These are phyloP conservation scores for Striga asiatica DNA, from an alignment of 257 asterid species.

Conservation along the genomic window DNA sequence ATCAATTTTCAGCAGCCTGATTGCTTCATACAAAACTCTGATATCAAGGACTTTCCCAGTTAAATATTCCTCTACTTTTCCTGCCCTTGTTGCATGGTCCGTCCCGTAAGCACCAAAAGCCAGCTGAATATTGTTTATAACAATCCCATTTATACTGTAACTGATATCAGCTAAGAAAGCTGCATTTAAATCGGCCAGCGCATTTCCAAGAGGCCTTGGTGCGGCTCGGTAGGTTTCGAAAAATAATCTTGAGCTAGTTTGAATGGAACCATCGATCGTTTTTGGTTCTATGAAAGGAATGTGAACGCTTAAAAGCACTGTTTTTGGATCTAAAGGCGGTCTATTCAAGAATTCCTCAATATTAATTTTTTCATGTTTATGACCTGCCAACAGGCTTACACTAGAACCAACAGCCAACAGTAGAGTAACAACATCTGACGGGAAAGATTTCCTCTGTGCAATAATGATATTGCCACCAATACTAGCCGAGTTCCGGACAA, in stretches of 20 bases:
- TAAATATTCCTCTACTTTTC: conserved; percentile 45
- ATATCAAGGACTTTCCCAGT: conserved; percentile 26
- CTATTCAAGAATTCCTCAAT: conserved; percentile 42
- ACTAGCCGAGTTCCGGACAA: conserved; percentile 54
- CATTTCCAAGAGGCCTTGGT: conserved; percentile 63
- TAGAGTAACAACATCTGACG: conserved; percentile 53
- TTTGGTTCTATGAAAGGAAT: conserved; percentile 33
- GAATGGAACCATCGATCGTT: conserved; percentile 2
- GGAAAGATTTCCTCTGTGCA: conserved; percentile 55
- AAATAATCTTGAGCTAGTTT: conserved; percentile 22
- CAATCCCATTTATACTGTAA: conserved; percentile 17
- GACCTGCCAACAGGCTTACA: conserved; percentile 30
- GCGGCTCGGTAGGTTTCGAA: conserved; percentile 53
- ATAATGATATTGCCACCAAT: conserved; percentile 63
- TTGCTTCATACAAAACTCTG: conserved; percentile 33
- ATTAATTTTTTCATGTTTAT: conserved; percentile 25
- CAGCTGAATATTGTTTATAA: conserved; percentile 26
- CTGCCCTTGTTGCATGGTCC: conserved; percentile 42
- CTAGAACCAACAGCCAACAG: conserved; percentile 46
- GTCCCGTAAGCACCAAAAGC: conserved; percentile 64
- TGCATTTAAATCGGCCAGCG: conserved; percentile 57
- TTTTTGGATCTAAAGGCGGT: conserved; percentile 35
- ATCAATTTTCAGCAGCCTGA: conserved; percentile 32
- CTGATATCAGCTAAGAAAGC: conserved; percentile 48
- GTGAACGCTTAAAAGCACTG: conserved; percentile 40